Evolutionary conservation across 805 yeast genomes (phyloP).

Genomic region (Candida broadrunensis): DNA sequence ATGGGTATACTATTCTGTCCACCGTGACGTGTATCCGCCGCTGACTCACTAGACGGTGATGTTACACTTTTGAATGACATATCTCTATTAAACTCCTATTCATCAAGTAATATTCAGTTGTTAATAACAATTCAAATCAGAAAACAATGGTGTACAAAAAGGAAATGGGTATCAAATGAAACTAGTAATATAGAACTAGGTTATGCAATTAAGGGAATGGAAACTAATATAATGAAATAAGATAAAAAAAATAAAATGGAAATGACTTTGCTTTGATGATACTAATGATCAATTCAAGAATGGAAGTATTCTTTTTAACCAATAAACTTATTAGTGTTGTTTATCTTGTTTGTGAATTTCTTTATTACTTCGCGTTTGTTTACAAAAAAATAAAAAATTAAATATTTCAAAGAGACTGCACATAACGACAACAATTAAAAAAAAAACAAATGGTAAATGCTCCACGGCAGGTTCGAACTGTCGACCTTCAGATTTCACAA

Average conservation of each 20-base stretch:
- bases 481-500: constrained; percentile 44
- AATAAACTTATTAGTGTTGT: no score
- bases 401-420: constrained; percentile 1
- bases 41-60: neutral
- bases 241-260: neutral
- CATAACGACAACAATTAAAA: neutral
- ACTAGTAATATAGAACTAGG: no score
- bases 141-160: no score
- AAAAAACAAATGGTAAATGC: constrained; percentile 19
- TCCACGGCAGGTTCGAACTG: constrained; percentile 49
- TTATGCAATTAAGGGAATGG: no score
- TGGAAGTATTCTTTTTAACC: no score
- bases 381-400: constrained; percentile 1
- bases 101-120: neutral
- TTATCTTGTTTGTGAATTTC: constrained; percentile 1
- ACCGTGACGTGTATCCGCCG: neutral
- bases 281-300: no score
- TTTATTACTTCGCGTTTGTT: constrained; percentile 4
- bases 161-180: neutral
- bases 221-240: neutral
- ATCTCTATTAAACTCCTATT: neutral
- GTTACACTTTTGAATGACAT: neutral
- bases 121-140: no score
- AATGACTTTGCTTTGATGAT: no score
- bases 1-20: no score